Base-by-base conservation (phyloP, 2,329 filamentous ascomycete genomes). In the Coniochaeta prunicola region DNA sequence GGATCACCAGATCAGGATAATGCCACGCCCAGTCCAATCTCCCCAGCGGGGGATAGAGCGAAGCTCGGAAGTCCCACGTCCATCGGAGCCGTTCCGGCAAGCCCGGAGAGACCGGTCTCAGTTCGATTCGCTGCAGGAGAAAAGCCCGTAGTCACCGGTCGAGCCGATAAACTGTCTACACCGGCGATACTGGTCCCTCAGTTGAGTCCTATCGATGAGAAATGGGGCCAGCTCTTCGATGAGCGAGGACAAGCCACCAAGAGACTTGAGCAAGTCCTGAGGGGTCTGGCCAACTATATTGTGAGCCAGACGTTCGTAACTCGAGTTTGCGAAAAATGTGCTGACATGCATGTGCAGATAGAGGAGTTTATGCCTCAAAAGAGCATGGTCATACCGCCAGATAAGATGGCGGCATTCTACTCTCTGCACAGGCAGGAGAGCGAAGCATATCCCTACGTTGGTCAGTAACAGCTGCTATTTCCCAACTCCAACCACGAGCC, bases 221-320 rank as follows among this genome's bases (percentile, higher is more conserved):
- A 64, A 87, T 96, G 91, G 91, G 88, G 90, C 6, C 78, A 78
- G 10, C 71, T 96, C 2, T 96, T 96, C 68, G 85, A 89, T 53
- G 75, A 78, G 2, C 78, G 85, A 30, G 88, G 87, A 0, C 79
- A 81, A 59, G 84, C 89, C 1, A 92, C 90, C 0, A 72, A 78
- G 54, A 80, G 90, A 57, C 78, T 93, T 17, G 82, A 83, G 0
- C 83, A 92, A 63, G 85, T 94, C 40, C 74, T 96, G 55, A 79
- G 85, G 58, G 90, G 90, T 0, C 76, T 96, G 59, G 90, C 90
- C 13, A 79, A 84, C 58, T 87, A 91, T 69, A 75, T 96, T 66
- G 89, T 91, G 75, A 66, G 81, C 71, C 6, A 30, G 36, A 3
- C 8, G 6, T 36, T 19, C 2, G 17, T 10, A 30, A 2, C 21